phyloP scores from a whole-genome alignment of 768 basidiomycete genomes.

The Exidia glandulosa region DNA sequence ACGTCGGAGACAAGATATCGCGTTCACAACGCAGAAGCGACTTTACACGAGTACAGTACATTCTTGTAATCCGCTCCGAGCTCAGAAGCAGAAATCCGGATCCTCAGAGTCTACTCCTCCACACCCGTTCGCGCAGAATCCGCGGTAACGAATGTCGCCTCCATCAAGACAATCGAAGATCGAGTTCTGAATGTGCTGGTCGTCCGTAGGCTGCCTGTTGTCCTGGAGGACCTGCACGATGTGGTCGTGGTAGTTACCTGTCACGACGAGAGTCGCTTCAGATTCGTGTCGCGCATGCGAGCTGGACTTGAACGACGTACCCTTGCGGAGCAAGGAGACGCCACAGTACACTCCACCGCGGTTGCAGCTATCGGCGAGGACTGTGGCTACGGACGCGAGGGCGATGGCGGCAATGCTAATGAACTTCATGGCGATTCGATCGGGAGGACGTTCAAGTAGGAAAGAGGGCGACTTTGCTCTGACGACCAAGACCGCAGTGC shows the following conservation, averaged over 20 bases:
- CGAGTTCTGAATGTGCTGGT: neutral
- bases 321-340: neutral
- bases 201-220: neutral
- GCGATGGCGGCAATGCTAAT: neutral
- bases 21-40: too few species aligned
- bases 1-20: too few species aligned
- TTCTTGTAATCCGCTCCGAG: too few species aligned
- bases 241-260: neutral
- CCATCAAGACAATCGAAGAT: neutral
- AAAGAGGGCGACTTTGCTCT: too few species aligned
- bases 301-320: neutral
- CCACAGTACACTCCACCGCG: neutral
- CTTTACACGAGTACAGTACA: too few species aligned
- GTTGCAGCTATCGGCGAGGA: neutral
- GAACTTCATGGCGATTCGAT: neutral
- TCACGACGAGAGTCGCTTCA: neutral
- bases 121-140: neutral
- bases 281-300: neutral
- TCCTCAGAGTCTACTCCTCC: neutral
- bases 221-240: neutral
- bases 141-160: neutral
- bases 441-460: too few species aligned
- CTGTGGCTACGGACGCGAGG: neutral
- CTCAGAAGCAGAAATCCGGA: neutral
- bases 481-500: too few species aligned